Base-by-base conservation (phyloP, 352 stramenopile species). In the Phytophthora nicotianae region DNA sequence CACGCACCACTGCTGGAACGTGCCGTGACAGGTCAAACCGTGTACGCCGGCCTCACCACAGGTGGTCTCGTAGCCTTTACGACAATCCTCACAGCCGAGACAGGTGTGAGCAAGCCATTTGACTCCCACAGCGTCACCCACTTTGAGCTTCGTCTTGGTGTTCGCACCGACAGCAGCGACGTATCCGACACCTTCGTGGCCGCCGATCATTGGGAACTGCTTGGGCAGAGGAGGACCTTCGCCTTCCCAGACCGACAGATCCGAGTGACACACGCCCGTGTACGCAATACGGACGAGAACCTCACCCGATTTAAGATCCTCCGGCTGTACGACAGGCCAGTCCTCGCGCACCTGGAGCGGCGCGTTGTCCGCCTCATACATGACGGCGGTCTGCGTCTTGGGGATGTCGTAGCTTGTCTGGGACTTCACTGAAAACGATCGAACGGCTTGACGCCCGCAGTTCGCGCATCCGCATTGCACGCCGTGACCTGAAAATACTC, bases 1-100 rank as follows among this genome's bases (percentile, higher is more conserved):
- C 23, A 91, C 86, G 37, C 70, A 83, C 76, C 71, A 83, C 47
- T 84, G 67, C 50, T 76, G 66, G 56, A 90, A 91, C 19, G 89
- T 81, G 16, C 65, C 71, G 19, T 76, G 61, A 0, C 69, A 57
- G 2, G 64, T 77, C 41, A 79, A 66, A n/a, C 74, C 74, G 50
- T 81, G 74, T 3, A 79, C 23, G 8, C 68, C 57, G 3, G 67
- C 72, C 0, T 65, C 47, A 0, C 52, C 53, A 37, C 75, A 88
- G 8, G 64, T 80, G 6, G 69, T 68, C 47, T 88, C 78, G 50
- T 79, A 65, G 14, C 71, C 75, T 55, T 88, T 85, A 35, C 66
- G 75, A 47, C 75, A 87, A 59, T 87, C 73, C 24, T 83, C 75
- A 17, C 78, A 85, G 16, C 65, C 67, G 6, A 83, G 51, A 45